Conservation (phyloP, 164 flowering plant species). For the Sedum album region DNA sequence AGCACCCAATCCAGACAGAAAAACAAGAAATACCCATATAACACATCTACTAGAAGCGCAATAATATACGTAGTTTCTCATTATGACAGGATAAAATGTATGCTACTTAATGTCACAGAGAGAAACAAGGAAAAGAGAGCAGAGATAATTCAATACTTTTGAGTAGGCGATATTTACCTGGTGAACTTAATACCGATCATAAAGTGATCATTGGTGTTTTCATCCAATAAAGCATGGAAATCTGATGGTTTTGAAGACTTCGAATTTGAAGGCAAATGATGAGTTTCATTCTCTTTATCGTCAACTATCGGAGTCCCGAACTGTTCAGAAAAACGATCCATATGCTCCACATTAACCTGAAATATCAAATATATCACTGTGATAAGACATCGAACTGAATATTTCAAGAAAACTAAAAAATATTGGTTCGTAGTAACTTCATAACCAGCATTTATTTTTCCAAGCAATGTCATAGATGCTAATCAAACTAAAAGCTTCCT, state of each 20-base stretch:
- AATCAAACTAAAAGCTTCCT: no score
- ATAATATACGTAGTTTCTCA: no score
- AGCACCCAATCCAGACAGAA: no score
- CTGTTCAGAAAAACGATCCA: slow-evolving; percentile 55
- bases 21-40: no score
- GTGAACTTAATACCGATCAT: slow-evolving; percentile 86
- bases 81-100: background rate
- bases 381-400: no score
- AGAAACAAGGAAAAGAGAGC: background rate
- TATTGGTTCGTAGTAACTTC: no score
- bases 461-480: background rate
- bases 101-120: background rate
- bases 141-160: background rate
- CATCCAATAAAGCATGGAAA: slow-evolving; percentile 61
- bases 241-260: slow-evolving; percentile 74
- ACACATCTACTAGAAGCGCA: no score
- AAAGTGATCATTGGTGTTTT: slow-evolving; percentile 66
- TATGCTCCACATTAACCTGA: slow-evolving; percentile 65
- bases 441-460: no score
- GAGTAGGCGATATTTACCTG: slow-evolving; percentile 28
- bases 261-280: slow-evolving; percentile 18
- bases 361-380: background rate
- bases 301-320: slow-evolving; percentile 51
- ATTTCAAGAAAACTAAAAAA: no score
- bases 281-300: slow-evolving; percentile 20